Evolutionary conservation across 371 early-diverging fungal genomes (phyloP), one percentile per base, ranked within the genome.

Genomic region (Syncephalis fuscata): DNA sequence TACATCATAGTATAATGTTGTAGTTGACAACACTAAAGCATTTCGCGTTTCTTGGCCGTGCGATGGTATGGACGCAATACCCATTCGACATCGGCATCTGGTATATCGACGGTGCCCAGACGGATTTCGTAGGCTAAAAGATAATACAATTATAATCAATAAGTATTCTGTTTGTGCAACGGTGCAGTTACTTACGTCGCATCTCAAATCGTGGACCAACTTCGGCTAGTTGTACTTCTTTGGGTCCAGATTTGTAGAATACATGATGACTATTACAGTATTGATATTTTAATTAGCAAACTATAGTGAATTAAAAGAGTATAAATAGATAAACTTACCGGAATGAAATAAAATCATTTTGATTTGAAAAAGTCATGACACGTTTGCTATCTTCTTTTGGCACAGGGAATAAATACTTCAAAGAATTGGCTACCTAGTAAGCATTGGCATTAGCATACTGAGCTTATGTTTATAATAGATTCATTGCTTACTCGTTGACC

Each of bases 191-290:
- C 74, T 62, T 70, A 83, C 84, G 75, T 67, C 85, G 71, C 91
- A 96, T 87, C 63, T 96, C 95, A 59, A 98, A 98, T 41, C 96
- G 79, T 36, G 98, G 98, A 0, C 95, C 94, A n/a, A 95, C 92
- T 62, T 95, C 96, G 27, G 88, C 87, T 42, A 98, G 65, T 55
- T 89, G 81, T 1, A 91, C 89, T 48, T 92, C 83, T 54, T 86
- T 88, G 54, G 77, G 73, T 36, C 75, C 80, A 32, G 79, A 74
- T 66, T 91, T 88, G 43, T 78, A 73, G 66, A 71, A 95, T 15
- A 94, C 94, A 66, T 95, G 94, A 58, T 98, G 97, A 59, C 94
- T 78, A 59, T 15, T 25, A 17, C 36, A 21, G n/a, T 1, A 39
- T 32, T 16, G 32, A 39, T 24, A 9, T 27, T 15, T 48, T 11